These are phyloP conservation scores for Quercus rubra DNA, from an alignment of 306 rosid species.

Conservation along the genomic window DNA sequence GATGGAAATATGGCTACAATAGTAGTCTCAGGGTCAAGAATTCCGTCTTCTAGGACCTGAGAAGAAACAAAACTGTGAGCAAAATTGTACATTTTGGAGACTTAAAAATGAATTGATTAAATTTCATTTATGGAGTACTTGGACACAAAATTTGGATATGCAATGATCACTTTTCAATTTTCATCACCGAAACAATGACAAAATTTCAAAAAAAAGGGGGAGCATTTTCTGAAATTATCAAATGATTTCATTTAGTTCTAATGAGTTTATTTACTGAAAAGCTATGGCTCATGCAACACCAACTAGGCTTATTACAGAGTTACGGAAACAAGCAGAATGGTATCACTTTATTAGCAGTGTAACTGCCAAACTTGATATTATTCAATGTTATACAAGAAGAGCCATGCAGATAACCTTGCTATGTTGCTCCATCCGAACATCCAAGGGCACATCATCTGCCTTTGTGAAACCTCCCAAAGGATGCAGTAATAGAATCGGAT, in stretches of 20 bases:
- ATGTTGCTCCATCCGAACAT: conserved; percentile 98
- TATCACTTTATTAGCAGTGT: conserved; percentile 1
- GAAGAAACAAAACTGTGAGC: conserved; percentile 19
- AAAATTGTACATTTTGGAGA: conserved; percentile 2
- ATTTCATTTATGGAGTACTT: not conserved
- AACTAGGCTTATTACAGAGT: not conserved
- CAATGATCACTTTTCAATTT: not conserved
- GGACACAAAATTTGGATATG: not conserved
- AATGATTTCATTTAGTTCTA: not conserved
- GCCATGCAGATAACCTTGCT: conserved; percentile 67
- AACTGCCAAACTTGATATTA: not conserved
- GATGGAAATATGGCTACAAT: conserved; percentile 92
- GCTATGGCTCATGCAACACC: not conserved
- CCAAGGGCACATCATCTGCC: conserved; percentile 92
- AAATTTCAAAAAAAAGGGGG: not conserved
- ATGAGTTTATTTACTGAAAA: not conserved
- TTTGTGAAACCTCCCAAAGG: conserved; percentile 96
- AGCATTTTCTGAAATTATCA: not conserved
- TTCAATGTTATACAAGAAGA: conserved; percentile 6
- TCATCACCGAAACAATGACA: not conserved
- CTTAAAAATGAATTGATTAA: not conserved
- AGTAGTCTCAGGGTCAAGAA: conserved; percentile 94
- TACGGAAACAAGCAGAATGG: not conserved
- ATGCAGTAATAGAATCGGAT: conserved; percentile 89
- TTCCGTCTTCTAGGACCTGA: conserved; percentile 93